Conservation (phyloP, 2,329 filamentous ascomycete species). For the Xylariaceae sp. region DNA sequence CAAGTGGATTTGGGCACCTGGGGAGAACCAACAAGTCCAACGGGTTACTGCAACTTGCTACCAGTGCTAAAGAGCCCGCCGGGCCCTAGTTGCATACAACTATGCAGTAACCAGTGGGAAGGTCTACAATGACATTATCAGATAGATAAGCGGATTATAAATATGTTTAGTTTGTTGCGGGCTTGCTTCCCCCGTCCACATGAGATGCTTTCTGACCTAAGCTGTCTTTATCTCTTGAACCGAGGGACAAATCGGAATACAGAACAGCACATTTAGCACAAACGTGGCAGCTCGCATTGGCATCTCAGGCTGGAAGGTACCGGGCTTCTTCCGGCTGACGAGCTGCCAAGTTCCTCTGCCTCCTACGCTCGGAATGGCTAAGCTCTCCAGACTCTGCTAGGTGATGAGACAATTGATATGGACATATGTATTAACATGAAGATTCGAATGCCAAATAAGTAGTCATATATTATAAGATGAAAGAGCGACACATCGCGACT, state of each 20-base stretch:
- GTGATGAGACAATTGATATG: neutral
- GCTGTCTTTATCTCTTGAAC: no score
- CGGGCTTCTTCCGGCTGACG: neutral
- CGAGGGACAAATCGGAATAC: no score
- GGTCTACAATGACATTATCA: neutral
- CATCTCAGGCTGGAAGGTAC: neutral
- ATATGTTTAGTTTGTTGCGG: no score
- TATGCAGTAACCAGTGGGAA: no score
- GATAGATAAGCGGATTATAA: neutral
- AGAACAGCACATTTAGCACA: neutral
- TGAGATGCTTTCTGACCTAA: no score
- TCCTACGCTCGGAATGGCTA: neutral
- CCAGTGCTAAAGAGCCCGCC: conserved; percentile 7
- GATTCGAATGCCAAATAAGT: no score
- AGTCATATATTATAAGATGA: no score
- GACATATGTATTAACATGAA: neutral
- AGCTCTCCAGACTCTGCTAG: neutral
- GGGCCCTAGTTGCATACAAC: conserved; percentile 11
- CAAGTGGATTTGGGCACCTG: conserved; percentile 12
- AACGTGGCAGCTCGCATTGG: neutral
- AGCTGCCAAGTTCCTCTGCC: conserved; percentile 10
- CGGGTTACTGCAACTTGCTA: conserved; percentile 2
- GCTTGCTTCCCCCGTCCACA: no score
- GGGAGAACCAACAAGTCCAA: conserved; percentile 18
- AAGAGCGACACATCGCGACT: no score